Evolutionary conservation across 1,284 basidiomycete genomes (phyloP).

Genomic region (Sporisorium reilianum): DNA sequence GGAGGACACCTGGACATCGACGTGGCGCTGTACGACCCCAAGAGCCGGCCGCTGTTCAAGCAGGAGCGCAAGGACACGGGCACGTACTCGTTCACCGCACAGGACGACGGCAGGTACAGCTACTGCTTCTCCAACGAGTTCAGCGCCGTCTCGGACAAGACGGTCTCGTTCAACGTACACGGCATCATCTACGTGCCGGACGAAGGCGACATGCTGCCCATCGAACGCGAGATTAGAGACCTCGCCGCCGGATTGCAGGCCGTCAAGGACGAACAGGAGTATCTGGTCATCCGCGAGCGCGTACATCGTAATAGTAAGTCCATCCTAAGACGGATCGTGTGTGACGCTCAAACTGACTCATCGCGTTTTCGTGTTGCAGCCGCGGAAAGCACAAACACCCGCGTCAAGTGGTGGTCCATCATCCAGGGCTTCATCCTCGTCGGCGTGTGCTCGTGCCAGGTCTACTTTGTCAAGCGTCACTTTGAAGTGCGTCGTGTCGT

Average conservation of each 20-base stretch:
- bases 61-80: conserved; percentile 90
- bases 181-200: conserved; percentile 92
- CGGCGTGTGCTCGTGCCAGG: conserved; percentile 92
- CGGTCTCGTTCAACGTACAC: conserved; percentile 98
- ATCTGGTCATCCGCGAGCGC: conserved; percentile 92
- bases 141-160: conserved; percentile 93
- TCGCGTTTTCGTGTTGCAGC: conserved; percentile 54
- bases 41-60: conserved; percentile 78
- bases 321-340: too few relatives aligned
- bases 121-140: conserved; percentile 99
- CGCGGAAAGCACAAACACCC: conserved; percentile 77
- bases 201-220: conserved; percentile 80
- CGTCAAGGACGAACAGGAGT: conserved; percentile 99
- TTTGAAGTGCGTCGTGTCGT: conserved; percentile 60
- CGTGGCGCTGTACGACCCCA: conserved; percentile 83
- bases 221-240: conserved; percentile 92
- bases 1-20: conserved; percentile 97
- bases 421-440: conserved; percentile 88
- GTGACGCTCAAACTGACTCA: background rate
- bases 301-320: conserved; percentile 85
- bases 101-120: conserved; percentile 85
- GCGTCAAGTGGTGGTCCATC: conserved; percentile 99
- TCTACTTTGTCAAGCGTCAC: conserved; percentile 90
- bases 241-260: conserved; percentile 85
- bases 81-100: conserved; percentile 86